Base-by-base conservation (phyloP, 1,139 yeast species). In the Meyerozyma elateridarum region DNA sequence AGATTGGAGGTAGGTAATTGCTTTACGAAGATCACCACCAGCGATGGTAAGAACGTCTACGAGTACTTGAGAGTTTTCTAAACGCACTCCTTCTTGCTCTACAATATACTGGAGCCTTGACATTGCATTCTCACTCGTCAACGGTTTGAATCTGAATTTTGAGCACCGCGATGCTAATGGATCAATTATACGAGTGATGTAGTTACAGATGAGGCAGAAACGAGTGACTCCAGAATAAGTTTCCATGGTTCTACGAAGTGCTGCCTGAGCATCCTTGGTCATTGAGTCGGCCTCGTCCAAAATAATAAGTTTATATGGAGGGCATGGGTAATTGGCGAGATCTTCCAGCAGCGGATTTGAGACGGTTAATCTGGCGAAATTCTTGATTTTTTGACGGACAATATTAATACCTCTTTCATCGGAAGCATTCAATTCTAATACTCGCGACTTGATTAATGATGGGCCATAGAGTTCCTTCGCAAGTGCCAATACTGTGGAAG, bases 201-300 rank as follows among this genome's bases (percentile, higher is more conserved):
- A 91, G 52, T 91, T 91, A 67, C 98, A 93, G 36, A 91, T 83
- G 42, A 91, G 64, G 56, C 97, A 89, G 59, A 91, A 91, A 45
- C 99, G 69, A 1, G 98, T 91, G 31, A 89, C 89, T 29, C 75
- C 75, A 3, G 96, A 84, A 58, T 88, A 91, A 5, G 83, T 85
- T 54, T 91, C 99, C 96, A 91, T 91, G 2, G 96, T 91, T 56
- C 98, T 74, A 60, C 98, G 76, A 39, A 91, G 64, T 0, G 98
- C 98, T 30, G 91, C 75, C 54, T 91, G 98, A 0, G 98, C 98
- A 56, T 91, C 98, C 30, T 85, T 77, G n/a, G 98, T 91, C 98
- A 91, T 91, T 13, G 95, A 85, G 55, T 91, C 98, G 0, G 98
- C 98, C 58, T 91, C 98, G 61, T 91, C 97, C 34, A 89, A 59